Conservation (phyloP, 305 asterid species). For the Petunia hybrid region DNA sequence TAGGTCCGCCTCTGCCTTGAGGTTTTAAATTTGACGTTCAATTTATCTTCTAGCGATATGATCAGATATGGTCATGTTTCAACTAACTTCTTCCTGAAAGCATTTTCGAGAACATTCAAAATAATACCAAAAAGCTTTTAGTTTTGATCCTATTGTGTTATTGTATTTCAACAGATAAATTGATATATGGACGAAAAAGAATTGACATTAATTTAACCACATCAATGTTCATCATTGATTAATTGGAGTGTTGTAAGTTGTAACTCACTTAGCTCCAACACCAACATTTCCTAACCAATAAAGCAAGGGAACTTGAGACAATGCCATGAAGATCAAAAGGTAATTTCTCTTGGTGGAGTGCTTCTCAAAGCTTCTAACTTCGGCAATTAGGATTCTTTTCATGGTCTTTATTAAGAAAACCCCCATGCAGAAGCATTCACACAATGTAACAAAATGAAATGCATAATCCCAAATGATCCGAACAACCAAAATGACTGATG, state of each 20-base stretch:
- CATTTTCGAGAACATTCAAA: too few relatives aligned
- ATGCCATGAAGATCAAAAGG: slow-evolving; percentile 54
- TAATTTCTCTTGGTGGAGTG: slow-evolving; percentile 54
- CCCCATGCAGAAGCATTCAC: slow-evolving; percentile 64
- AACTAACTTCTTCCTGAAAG: too few relatives aligned
- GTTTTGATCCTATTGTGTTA: too few relatives aligned
- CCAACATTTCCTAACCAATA: slow-evolving; percentile 59
- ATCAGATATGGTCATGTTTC: too few relatives aligned
- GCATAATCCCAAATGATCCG: slow-evolving; percentile 47
- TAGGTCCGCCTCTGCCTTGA: too few relatives aligned
- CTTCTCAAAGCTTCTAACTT: slow-evolving; percentile 52
- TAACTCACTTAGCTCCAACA: slow-evolving; percentile 35
- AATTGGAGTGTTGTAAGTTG: neutral
- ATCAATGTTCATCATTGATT: neutral
- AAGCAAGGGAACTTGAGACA: slow-evolving; percentile 56
- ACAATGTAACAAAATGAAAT: slow-evolving; percentile 39
- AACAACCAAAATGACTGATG: slow-evolving; percentile 44
- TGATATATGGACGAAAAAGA: neutral
- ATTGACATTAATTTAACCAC: neutral
- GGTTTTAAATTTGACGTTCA: too few relatives aligned
- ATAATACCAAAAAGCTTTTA: too few relatives aligned
- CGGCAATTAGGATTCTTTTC: slow-evolving; percentile 58
- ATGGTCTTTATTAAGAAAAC: slow-evolving; percentile 64
- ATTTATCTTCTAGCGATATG: too few relatives aligned
- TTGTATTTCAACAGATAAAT: too few relatives aligned